Base-by-base conservation (phyloP, 139 green algal genomes). In the Penium margaritaceum region DNA sequence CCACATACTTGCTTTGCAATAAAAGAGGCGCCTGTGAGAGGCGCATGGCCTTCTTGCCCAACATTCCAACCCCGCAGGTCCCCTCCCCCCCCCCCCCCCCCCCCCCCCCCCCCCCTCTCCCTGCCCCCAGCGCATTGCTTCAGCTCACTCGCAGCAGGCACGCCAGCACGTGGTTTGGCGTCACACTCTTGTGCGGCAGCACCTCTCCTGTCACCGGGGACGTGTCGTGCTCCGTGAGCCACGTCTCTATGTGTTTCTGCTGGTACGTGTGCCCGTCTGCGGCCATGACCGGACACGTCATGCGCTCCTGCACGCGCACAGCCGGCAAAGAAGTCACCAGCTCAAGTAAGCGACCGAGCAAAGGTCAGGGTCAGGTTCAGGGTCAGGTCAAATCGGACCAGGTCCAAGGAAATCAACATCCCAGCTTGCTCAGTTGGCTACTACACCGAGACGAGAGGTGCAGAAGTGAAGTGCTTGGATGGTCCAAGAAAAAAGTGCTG, bases 241-340 rank as follows among this genome's bases (percentile, higher is more conserved):
- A 91, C 38, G 75, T 70, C 54, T 65, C 36, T 33, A 91, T 91
- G 4, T 77, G 80, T 34, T 70, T 67, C 0, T 78, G 63, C 73
- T 91, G 85, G 63, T 91, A 91, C 0, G 80, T 87, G 79, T 85
- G 87, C 2, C 84, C 86, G 63, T 90, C 86, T n/a, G 83, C 83
- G 5, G 86, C 86, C 51, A 89, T 70, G 54, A 89, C 85, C 0
- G 86, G 86, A 39, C 88, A 77, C 14, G 73, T 39, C 83, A 90
- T 88, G 21, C 89, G 21, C 66, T 74, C 63, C 47, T 60, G 47
- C n/a, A 27, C 47, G 5, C 47, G 30, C n/a, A 24, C 5, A 33
- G 1, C n/a, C n/a, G 3, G 19, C n/a, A 21, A 2, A 29, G 17
- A 60, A 24, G 47, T 24, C 19, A 21, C 2, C 2, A 55, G n/a